phyloP scores from a whole-genome alignment of 108 stramenopile genomes.

The Pseudonitzschia multistriata region DNA sequence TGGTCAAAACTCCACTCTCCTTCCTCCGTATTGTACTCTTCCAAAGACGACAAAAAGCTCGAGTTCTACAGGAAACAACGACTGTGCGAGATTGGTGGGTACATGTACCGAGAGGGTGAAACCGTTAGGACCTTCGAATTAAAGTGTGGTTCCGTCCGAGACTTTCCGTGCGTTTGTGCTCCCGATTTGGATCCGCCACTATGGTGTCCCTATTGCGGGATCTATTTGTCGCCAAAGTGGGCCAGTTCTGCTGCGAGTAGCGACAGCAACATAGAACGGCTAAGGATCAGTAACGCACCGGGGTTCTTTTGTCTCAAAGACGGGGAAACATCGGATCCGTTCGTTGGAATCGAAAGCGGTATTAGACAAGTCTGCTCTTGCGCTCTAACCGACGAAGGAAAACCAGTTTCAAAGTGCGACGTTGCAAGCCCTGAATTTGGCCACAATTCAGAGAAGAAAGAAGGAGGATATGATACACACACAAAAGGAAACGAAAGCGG shows the following conservation, averaged over 20 bases:
- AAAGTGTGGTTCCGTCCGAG: slow-evolving; percentile 13
- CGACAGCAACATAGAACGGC: neutral
- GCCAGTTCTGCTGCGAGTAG: neutral
- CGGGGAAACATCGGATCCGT: neutral
- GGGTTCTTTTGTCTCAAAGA: slow-evolving; percentile 4
- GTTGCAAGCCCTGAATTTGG: neutral
- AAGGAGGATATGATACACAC: neutral
- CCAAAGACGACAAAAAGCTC: neutral
- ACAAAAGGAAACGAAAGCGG: neutral
- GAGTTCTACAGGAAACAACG: neutral
- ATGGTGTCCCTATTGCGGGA: slow-evolving; percentile 31
- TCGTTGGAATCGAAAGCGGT: neutral
- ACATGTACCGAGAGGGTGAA: neutral
- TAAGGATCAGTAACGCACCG: neutral
- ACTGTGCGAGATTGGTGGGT: neutral
- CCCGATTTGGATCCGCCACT: slow-evolving; percentile 20
- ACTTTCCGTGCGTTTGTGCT: slow-evolving; percentile 33
- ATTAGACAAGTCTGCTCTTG: neutral
- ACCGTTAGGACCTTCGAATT: slow-evolving; percentile 3
- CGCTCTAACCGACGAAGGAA: neutral
- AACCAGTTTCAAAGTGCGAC: neutral
- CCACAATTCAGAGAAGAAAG: neutral
- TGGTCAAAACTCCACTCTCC: slow-evolving; percentile 2
- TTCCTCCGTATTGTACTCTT: neutral
- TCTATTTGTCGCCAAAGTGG: neutral